A percentile compares a stretch with the other conserved stretches of the same genome.
These are phyloP conservation scores for Skeletonema marinoi DNA, from an alignment of 108 stramenopile genomes.

Conservation along the genomic window DNA sequence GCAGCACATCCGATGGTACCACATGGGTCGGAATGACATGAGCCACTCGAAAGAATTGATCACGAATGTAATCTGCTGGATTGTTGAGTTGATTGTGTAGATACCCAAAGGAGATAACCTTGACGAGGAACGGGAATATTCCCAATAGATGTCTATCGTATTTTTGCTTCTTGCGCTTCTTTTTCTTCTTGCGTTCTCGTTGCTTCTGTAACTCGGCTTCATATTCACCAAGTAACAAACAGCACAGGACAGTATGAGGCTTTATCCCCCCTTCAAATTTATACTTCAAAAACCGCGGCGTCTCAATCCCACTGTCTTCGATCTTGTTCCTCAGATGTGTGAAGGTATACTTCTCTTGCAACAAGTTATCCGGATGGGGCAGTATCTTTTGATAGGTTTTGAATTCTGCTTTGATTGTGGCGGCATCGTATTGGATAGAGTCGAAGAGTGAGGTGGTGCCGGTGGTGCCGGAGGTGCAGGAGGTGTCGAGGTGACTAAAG, in stretches of 20 bases:
- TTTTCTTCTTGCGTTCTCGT: background rate
- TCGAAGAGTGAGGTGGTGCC: background rate
- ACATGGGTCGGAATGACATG: slow-evolving; percentile 15
- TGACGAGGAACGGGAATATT: slow-evolving; percentile 8
- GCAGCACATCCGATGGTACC: slow-evolving; percentile 20
- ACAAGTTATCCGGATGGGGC: slow-evolving; percentile 32
- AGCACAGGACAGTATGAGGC: slow-evolving; percentile 40
- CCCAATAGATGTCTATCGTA: background rate
- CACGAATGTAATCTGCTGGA: slow-evolving; percentile 39
- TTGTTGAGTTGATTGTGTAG: slow-evolving; percentile 40
- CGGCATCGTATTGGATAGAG: slow-evolving; percentile 26
- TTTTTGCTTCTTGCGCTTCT: background rate
- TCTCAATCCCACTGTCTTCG: slow-evolving; percentile 11
- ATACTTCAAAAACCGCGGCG: slow-evolving; percentile 33
- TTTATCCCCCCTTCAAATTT: slow-evolving; percentile 38
- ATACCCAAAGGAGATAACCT: slow-evolving; percentile 25
- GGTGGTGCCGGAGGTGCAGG: no score
- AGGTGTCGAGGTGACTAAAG: no score
- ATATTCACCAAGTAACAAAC: slow-evolving; percentile 35
- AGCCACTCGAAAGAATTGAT: slow-evolving; percentile 33
- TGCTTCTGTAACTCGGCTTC: slow-evolving; percentile 6
- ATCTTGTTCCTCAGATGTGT: slow-evolving; percentile 15
- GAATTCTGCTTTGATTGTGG: slow-evolving; percentile 35
- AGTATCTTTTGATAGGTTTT: slow-evolving; percentile 35
- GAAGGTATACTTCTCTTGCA: slow-evolving; percentile 40